phyloP scores from a whole-genome alignment of 148 eudicot species.

The Suaeda aralocaspica region DNA sequence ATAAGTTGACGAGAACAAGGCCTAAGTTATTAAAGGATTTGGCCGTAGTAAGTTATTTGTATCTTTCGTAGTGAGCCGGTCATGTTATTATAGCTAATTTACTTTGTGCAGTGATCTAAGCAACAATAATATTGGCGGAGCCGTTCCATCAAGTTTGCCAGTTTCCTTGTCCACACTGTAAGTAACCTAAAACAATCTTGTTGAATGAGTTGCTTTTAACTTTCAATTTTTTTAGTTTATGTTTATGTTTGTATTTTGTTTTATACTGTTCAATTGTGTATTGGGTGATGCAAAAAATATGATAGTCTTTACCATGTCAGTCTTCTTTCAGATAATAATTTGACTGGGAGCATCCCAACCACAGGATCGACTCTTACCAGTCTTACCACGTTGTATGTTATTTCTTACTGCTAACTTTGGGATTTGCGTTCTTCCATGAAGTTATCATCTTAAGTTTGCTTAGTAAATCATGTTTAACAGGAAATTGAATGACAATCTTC shows the following conservation, averaged over 20 bases:
- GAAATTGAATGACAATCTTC: slow-evolving; percentile 68
- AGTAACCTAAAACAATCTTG: slow-evolving; percentile 22
- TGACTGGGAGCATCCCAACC: slow-evolving; percentile 74
- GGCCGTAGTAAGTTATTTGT: slow-evolving; percentile 8
- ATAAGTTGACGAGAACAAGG: too few relatives aligned
- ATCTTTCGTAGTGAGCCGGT: not conserved
- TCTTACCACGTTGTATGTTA: slow-evolving; percentile 58
- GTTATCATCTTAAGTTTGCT: slow-evolving; percentile 7
- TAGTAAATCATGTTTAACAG: slow-evolving; percentile 35
- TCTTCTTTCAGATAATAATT: slow-evolving; percentile 83
- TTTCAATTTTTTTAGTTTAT: not conserved
- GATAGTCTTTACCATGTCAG: slow-evolving; percentile 65
- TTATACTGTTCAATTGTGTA: not conserved
- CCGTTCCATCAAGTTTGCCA: slow-evolving; percentile 75
- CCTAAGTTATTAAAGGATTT: too few relatives aligned
- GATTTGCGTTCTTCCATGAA: slow-evolving; percentile 1
- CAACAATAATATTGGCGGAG: slow-evolving; percentile 82
- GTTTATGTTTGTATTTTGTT: not conserved
- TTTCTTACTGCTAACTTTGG: not conserved
- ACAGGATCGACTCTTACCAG: slow-evolving; percentile 54
- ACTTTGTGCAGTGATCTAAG: slow-evolving; percentile 63
- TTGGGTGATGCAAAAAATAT: slow-evolving; percentile 22
- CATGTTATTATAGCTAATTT: slow-evolving; percentile 13
- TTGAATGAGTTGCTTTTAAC: not conserved
- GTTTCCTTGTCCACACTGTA: slow-evolving; percentile 61